These are phyloP conservation scores for Rossbeevera mucosa DNA, from an alignment of 768 basidiomycete species.

Conservation along the genomic window DNA sequence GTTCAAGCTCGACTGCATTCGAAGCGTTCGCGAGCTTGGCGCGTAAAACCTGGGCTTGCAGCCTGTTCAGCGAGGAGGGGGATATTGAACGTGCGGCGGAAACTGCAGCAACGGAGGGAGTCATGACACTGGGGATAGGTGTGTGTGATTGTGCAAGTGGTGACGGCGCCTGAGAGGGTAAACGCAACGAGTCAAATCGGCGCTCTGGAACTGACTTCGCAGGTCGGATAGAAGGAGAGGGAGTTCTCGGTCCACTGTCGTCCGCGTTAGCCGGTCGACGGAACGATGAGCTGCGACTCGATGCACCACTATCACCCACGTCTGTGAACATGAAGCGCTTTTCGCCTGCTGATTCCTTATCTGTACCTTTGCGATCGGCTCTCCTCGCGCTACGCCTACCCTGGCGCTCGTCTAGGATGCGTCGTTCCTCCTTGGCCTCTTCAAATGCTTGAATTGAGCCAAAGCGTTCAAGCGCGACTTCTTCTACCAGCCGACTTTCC, in stretches of 20 bases:
- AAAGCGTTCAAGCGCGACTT: conserved; percentile 86
- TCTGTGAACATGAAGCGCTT: conserved; percentile 70
- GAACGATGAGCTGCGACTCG: conserved; percentile 85
- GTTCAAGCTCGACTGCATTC: conserved; percentile 72
- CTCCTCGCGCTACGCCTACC: conserved; percentile 43
- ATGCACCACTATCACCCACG: conserved; percentile 52
- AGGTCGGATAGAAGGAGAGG: conserved; percentile 35
- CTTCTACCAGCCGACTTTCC: conserved; percentile 64
- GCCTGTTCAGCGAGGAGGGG: conserved; percentile 78
- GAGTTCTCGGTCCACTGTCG: conserved; percentile 55
- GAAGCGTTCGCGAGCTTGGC: conserved; percentile 84
- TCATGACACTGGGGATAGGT: conserved; percentile 88
- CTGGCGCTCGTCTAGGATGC: conserved; percentile 79
- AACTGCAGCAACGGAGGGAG: conserved; percentile 47
- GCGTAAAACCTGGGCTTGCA: conserved; percentile 90
- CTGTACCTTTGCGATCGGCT: conserved; percentile 36
- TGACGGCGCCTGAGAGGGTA: conserved; percentile 56
- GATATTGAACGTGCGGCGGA: conserved; percentile 50
- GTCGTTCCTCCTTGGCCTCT: conserved; percentile 83
- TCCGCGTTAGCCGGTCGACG: conserved; percentile 68
- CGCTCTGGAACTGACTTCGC: conserved; percentile 38
- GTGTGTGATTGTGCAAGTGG: conserved; percentile 64
- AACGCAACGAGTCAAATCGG: conserved; percentile 57
- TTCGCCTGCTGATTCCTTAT: conserved; percentile 37
- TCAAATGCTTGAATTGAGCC: conserved; percentile 81